Evolutionary conservation across 2,329 filamentous ascomycete genomes (phyloP), one percentile per base, ranked within the genome.

Genomic region (Bimuria novae-zelandiae): DNA sequence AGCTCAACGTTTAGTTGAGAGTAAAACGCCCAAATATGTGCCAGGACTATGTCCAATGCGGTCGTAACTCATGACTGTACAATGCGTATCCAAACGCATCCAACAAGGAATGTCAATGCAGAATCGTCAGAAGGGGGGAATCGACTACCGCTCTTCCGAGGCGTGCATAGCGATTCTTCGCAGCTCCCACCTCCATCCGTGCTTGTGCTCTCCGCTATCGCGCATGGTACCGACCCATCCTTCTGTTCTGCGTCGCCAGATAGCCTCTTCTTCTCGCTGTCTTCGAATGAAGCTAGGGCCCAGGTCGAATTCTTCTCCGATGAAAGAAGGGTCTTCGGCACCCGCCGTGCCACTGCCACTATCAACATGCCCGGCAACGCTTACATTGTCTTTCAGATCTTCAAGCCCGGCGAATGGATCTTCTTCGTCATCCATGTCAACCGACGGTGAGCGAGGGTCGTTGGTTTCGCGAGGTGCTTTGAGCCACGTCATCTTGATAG

Each of bases 261-360:
- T 83, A 42, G 90, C 88, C 76, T 99, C 94, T 75, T 99, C 94
- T 67, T 93, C 91, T 54, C 89, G 84, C 70, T 97, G 93, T 58
- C 92, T 82, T 64, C 88, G 83, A 58, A 97, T 87, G 69, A 97
- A 99, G 72, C 95, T 91, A 3, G 93, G 94, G 0, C 94, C 94
- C 51, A 99, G 91, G 70, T 99, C 94, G 66, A 99, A 99, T 71
- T 99, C 94, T 75, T 99, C 94, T 47, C 91, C 91, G 11, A 97
- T 89, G 75, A 74, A 72, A n/a, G 68, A 59, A 35, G 65, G 57
- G 16, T 74, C 71, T 16, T 73, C 63, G 21, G 54, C 44, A 32
- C 61, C 59, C 14, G 62, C 49, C 39, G 60, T 60, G 11, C 62
- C 62, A 30, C 51, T 54, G 39, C 61, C 65, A 22, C 59, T 60